phyloP scores from a whole-genome alignment of 2,329 filamentous ascomycete species.

The Cladosporium cucumerinum region DNA sequence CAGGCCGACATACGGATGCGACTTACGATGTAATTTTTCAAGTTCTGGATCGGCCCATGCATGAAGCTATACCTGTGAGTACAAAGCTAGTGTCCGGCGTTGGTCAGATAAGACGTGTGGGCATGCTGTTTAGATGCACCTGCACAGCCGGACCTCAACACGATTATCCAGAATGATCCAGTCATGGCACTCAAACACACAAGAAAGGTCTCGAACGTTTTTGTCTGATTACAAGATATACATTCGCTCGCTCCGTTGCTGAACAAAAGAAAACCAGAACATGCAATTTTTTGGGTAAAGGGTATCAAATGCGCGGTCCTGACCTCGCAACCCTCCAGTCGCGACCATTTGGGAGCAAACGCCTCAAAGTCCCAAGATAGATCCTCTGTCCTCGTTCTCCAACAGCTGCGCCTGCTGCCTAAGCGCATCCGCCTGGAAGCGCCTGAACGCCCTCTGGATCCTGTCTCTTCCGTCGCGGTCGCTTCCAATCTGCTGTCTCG shows the following conservation, averaged over 20 bases:
- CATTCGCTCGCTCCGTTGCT: background rate
- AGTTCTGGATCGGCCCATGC: background rate
- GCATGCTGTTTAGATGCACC: background rate
- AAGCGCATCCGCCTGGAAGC: conserved; percentile 62
- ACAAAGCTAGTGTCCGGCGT: background rate
- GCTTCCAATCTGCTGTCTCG: conserved; percentile 50
- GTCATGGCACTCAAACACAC: background rate
- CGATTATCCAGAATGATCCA: background rate
- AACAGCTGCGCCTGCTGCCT: conserved; percentile 56
- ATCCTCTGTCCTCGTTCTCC: conserved; percentile 39
- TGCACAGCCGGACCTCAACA: background rate
- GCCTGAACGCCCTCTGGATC: conserved; percentile 61
- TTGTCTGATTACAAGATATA: background rate
- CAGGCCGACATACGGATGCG: background rate
- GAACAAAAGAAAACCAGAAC: background rate
- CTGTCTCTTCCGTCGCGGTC: conserved; percentile 55
- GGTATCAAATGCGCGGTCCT: background rate
- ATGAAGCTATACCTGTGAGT: background rate
- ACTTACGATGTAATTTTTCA: background rate
- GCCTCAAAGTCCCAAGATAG: conserved; percentile 12
- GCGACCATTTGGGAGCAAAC: background rate
- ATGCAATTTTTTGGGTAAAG: background rate
- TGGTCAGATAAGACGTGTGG: background rate
- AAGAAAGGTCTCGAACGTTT: background rate
- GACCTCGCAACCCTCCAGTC: background rate